A percentile compares a stretch with the other conserved stretches of the same genome.
Evolutionary conservation across 1,139 yeast genomes (phyloP).

Genomic region (Zygotorulaspora mrakii): DNA sequence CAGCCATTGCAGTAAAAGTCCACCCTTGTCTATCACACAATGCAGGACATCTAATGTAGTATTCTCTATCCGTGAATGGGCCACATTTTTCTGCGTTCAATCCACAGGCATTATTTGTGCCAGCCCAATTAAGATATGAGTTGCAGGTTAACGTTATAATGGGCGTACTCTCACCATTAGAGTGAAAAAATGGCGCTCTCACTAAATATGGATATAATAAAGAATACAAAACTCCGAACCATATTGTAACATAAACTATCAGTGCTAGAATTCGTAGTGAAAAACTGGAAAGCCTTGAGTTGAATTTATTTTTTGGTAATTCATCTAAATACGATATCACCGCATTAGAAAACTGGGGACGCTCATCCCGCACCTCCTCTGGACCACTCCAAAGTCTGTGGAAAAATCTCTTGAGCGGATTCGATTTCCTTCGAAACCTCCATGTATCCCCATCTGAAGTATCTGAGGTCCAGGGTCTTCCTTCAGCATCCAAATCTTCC

Average conservation of each 20-base stretch:
- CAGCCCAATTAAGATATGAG: constrained; percentile 56
- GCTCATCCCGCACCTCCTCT: constrained; percentile 44
- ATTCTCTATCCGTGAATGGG: constrained; percentile 45
- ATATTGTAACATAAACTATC: constrained; percentile 39
- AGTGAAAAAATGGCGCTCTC: constrained; percentile 28
- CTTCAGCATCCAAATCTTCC: constrained; percentile 2
- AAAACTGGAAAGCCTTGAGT: constrained; percentile 4
- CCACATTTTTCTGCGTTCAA: constrained; percentile 58
- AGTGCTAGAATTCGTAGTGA: constrained; percentile 36
- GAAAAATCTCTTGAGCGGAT: constrained; percentile 19
- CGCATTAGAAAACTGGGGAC: constrained; percentile 39
- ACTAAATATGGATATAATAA: constrained; percentile 32
- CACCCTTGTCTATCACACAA: constrained; percentile 75
- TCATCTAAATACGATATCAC: constrained; percentile 40
- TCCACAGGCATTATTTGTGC: constrained; percentile 76
- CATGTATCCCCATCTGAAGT: no score
- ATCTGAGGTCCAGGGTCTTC: background rate
- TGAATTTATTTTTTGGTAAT: constrained; percentile 42
- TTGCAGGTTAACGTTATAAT: constrained; percentile 46
- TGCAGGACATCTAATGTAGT: constrained; percentile 79
- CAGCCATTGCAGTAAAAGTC: constrained; percentile 73
- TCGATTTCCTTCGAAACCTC: constrained; percentile 44
- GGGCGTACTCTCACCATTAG: constrained; percentile 22
- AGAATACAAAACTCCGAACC: constrained; percentile 27
- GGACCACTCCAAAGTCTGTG: constrained; percentile 53